phyloP scores from a whole-genome alignment of 306 rosid genomes.

The Acacia melanoxylon region DNA sequence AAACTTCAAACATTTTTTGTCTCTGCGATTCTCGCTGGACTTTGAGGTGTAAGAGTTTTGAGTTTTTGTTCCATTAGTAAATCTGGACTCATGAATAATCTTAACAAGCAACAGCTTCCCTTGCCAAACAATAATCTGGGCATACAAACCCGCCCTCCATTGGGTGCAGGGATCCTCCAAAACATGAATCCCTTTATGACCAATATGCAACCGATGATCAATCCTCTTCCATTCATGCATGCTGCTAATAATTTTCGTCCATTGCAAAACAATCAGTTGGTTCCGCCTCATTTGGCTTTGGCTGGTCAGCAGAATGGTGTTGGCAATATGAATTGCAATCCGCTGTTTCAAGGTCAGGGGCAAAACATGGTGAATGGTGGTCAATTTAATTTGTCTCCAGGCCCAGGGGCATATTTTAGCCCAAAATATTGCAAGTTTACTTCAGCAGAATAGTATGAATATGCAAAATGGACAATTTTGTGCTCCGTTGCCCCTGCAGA shows the following conservation, averaged over 20 bases:
- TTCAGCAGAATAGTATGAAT: conserved; percentile 62
- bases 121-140: conserved; percentile 52
- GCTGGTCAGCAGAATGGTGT: conserved; percentile 40
- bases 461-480: conserved; percentile 70
- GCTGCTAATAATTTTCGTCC: conserved; percentile 38
- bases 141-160: conserved; percentile 48
- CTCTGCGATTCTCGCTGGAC: not conserved
- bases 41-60: conserved; percentile 6
- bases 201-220: conserved; percentile 40
- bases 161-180: conserved; percentile 42
- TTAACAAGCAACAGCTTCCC: conserved; percentile 34
- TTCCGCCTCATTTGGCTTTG: conserved; percentile 43
- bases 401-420: conserved; percentile 54
- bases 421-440: conserved; percentile 47
- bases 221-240: conserved; percentile 49
- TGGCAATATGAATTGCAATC: conserved; percentile 41
- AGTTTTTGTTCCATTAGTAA: conserved; percentile 32
- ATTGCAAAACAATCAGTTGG: conserved; percentile 54
- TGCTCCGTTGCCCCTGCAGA: conserved; percentile 53
- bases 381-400: conserved; percentile 55
- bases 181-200: conserved; percentile 39
- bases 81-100: conserved; percentile 44
- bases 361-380: conserved; percentile 47
- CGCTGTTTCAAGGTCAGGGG: conserved; percentile 47
- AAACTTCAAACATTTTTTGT: not conserved